Evolutionary conservation across 352 stramenopile species (phyloP).

Genomic region (Phytophthora palmivora): DNA sequence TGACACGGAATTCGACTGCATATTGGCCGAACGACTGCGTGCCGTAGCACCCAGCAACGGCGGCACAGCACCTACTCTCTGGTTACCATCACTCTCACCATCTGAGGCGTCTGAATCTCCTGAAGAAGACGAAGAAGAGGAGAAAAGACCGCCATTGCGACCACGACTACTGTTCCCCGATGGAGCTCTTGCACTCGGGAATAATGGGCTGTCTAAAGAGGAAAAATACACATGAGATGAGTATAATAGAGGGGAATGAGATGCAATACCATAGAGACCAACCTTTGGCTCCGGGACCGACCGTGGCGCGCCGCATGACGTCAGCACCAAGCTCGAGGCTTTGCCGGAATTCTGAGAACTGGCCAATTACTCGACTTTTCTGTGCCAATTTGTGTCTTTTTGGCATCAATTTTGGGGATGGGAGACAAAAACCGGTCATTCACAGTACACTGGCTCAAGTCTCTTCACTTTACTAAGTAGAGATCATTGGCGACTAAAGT

Average conservation of each 20-base stretch:
- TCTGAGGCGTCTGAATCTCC: constrained; percentile 34
- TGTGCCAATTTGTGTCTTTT: not conserved
- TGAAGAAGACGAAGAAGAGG: constrained; percentile 44
- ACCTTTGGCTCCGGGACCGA: constrained; percentile 33
- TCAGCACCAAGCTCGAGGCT: constrained; percentile 25
- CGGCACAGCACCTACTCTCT: constrained; percentile 18
- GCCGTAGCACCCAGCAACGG: constrained; percentile 16
- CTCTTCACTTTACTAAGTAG: constrained; percentile 1
- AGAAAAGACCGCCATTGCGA: constrained; percentile 49
- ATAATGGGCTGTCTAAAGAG: constrained; percentile 23
- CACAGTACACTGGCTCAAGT: not conserved
- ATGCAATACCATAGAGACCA: not conserved
- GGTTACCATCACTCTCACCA: constrained; percentile 17
- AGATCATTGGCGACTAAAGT: constrained; percentile 8
- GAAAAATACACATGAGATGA: constrained; percentile 2
- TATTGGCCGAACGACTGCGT: constrained; percentile 37
- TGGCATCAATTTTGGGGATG: too few species aligned
- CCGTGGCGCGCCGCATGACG: constrained; percentile 41
- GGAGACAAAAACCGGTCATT: too few species aligned
- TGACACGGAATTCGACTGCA: constrained; percentile 29
- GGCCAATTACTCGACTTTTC: not conserved
- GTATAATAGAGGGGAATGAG: not conserved
- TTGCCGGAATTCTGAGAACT: constrained; percentile 31
- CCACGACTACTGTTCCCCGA: constrained; percentile 26
- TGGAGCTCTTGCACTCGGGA: constrained; percentile 23